phyloP scores from a whole-genome alignment of 2,329 filamentous ascomycete species.

The Meredithiella fracta region DNA sequence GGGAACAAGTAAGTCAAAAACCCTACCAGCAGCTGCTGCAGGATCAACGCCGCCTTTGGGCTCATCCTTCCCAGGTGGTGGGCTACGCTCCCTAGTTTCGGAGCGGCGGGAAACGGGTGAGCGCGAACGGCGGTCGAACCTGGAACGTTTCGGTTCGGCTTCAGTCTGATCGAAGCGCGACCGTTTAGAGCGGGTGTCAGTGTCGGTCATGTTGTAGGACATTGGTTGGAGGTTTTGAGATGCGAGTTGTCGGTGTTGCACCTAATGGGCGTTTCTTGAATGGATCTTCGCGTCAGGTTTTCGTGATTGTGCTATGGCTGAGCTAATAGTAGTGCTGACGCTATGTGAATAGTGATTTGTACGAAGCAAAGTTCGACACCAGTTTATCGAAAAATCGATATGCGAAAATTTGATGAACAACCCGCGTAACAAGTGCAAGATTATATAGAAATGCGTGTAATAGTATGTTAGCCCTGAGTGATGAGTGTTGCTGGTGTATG shows the following conservation, averaged over 20 bases:
- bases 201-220: slow-evolving; percentile 69
- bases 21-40: slow-evolving; percentile 59
- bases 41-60: slow-evolving; percentile 36
- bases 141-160: slow-evolving; percentile 58
- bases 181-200: slow-evolving; percentile 61
- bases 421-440: too few species aligned
- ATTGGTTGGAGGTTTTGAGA: slow-evolving; percentile 23
- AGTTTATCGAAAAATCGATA: too few species aligned
- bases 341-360: too few species aligned
- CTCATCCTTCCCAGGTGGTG: slow-evolving; percentile 21
- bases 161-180: slow-evolving; percentile 91
- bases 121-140: slow-evolving; percentile 84
- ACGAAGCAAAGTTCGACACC: too few species aligned
- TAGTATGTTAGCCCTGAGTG: too few species aligned
- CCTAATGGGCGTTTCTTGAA: too few species aligned
- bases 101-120: slow-evolving; percentile 55
- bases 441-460: too few species aligned
- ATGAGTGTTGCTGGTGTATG: too few species aligned
- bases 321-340: too few species aligned
- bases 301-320: too few species aligned
- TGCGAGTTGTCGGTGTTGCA: neutral
- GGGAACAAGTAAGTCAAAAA: neutral
- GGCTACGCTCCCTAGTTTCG: slow-evolving; percentile 66
- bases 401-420: too few species aligned
- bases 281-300: too few species aligned